Evolutionary conservation across 2,329 filamentous ascomycete species (phyloP), one percentile per base, ranked within the genome.

Genomic region (Cladosporium sp.): DNA sequence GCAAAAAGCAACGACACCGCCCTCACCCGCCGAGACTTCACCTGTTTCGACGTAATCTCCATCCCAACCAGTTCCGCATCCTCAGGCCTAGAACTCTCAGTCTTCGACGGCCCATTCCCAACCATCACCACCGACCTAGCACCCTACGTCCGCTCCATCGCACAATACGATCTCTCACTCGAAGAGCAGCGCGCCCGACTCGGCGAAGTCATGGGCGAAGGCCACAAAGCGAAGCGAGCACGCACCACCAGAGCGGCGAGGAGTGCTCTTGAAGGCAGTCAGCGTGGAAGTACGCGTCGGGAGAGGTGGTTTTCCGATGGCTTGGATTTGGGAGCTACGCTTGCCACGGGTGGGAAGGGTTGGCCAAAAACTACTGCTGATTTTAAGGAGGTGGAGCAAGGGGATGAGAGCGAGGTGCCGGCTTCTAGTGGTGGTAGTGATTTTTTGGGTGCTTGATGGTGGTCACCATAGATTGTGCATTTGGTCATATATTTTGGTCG

Each of bases 111-210:
- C 38, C 82, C 82, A 0, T 71, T 86, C 59, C 66, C 68, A 0
- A 73, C 84, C 16, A 80, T 95, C 27, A 77, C 80, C 0, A 72
- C 84, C 11, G 93, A 98, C 55, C 74, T 97, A 2, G 91, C 90
- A 0, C 93, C 94, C 0, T 97, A 88, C 65, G 80, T 97, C n/a
- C 86, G 94, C 9, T 77, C 78, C 32, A 97, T 98, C 53, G 83
- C 92, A 2, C 76, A 83, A 0, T 86, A 85, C 62, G 92, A 97
- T 59, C 72, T 82, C 16, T 76, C 75, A 1, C 77, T 93, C 1
- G 85, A 89, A 60, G 74, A 81, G 53, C 80, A 88, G 55, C 79
- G 88, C 9, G 65, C 79, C 7, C 77, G 78, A 15, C 67, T 87
- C 8, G 82, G 80, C 56, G 81, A 75, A 48, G 66, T 89, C 1